phyloP scores from a whole-genome alignment of 179 eudicot species.

The Carnegiea gigantea region DNA sequence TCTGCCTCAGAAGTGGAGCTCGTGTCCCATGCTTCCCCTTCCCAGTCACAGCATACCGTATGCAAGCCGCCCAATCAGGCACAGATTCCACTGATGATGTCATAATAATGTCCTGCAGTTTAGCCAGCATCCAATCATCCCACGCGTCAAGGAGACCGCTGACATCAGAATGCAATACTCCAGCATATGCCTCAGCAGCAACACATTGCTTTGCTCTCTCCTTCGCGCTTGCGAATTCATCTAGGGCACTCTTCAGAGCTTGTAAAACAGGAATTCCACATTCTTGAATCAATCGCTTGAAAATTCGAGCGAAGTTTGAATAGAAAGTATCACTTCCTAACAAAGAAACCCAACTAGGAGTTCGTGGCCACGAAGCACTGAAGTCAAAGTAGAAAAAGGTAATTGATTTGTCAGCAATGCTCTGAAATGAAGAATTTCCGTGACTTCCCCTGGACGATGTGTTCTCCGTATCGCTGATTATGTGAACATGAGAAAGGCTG shows the following conservation, averaged over 20 bases:
- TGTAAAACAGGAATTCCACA: slow-evolving; percentile 80
- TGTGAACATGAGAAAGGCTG: slow-evolving; percentile 94
- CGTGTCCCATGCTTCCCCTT: slow-evolving; percentile 86
- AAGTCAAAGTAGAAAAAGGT: slow-evolving; percentile 97
- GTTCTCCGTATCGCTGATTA: slow-evolving; percentile 69
- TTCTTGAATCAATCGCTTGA: slow-evolving; percentile 93
- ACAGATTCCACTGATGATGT: slow-evolving; percentile 96
- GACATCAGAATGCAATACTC: slow-evolving; percentile 92
- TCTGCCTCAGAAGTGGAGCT: slow-evolving; percentile 76
- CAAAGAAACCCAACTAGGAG: slow-evolving; percentile 97
- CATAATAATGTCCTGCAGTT: slow-evolving; percentile 72
- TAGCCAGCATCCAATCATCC: slow-evolving; percentile 87
- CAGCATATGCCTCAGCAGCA: slow-evolving; percentile 98
- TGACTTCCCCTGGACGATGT: slow-evolving; percentile 68
- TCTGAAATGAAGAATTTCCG: slow-evolving; percentile 83
- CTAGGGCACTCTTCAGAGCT: slow-evolving; percentile 62
- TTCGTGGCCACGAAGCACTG: slow-evolving; percentile 98
- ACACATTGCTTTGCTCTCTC: slow-evolving; percentile 99
- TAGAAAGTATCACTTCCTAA: slow-evolving; percentile 94
- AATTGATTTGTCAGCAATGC: slow-evolving; percentile 94
- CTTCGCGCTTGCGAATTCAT: slow-evolving; percentile 78
- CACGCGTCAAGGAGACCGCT: slow-evolving; percentile 78
- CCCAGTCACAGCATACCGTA: slow-evolving; percentile 96
- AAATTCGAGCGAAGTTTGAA: slow-evolving; percentile 89
- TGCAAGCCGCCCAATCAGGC: slow-evolving; percentile 97